Conservation (phyloP, 1,284 basidiomycete genomes). For the Ceratobasidium sp. region DNA sequence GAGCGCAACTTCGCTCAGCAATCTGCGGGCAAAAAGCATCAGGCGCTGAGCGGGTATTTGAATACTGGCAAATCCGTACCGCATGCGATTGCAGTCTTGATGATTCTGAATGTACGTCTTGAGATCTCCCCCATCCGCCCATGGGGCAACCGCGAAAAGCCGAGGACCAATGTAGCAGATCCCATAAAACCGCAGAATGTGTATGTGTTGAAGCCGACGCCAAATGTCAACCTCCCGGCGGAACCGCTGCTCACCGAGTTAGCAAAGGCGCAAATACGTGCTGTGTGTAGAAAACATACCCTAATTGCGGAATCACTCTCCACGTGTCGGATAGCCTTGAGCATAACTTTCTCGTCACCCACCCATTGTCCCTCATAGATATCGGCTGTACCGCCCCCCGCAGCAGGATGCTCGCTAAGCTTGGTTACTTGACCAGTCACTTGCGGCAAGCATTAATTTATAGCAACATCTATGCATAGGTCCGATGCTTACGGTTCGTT, state of each 20-base stretch:
- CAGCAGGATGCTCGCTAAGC: neutral
- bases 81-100: conserved; percentile 1
- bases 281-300: neutral
- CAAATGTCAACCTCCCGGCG: conserved; percentile 17
- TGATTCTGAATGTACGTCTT: neutral
- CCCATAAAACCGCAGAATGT: conserved; percentile 10
- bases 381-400: neutral
- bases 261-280: neutral
- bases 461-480: neutral
- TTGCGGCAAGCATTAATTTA: neutral
- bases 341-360: conserved; percentile 14
- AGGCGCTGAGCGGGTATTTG: neutral
- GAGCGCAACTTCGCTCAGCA: conserved; percentile 17
- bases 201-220: conserved; percentile 10
- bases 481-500: neutral
- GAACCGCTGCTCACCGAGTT: conserved; percentile 1
- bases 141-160: conserved; percentile 21
- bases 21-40: neutral
- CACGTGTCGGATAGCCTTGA: conserved; percentile 1
- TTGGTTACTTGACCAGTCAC: conserved; percentile 26
- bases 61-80: neutral
- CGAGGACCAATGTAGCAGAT: conserved; percentile 16
- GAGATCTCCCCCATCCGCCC: conserved; percentile 12
- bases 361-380: conserved; percentile 25
- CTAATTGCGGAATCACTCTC: neutral